Evolutionary conservation across 768 basidiomycete genomes (phyloP).

Genomic region (Russula lepida): DNA sequence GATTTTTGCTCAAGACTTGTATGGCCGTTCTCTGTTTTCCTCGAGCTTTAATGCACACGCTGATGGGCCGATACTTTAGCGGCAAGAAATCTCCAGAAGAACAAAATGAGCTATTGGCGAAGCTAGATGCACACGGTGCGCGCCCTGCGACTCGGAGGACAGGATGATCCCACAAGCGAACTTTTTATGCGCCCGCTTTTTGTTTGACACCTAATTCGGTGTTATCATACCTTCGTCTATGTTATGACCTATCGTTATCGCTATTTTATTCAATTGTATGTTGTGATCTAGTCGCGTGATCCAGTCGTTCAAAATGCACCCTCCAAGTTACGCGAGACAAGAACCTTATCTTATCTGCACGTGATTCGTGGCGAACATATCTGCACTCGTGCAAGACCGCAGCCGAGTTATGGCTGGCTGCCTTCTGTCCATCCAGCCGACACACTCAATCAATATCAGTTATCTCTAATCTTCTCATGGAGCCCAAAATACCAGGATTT

Average conservation of each 20-base stretch:
- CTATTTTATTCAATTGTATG: not conserved
- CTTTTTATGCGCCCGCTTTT: not conserved
- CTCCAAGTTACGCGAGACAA: too few relatives aligned
- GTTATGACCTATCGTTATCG: not conserved
- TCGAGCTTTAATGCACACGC: not conserved
- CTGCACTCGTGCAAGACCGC: too few relatives aligned
- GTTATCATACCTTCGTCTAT: not conserved
- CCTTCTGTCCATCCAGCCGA: not conserved
- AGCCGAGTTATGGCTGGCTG: too few relatives aligned
- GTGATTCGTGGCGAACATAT: not conserved
- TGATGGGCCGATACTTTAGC: slow-evolving; percentile 5
- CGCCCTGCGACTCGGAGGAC: not conserved
- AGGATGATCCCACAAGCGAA: not conserved
- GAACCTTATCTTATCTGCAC: not conserved
- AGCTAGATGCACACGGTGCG: slow-evolving; percentile 21
- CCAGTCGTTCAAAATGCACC: too few relatives aligned
- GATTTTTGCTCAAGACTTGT: slow-evolving; percentile 60
- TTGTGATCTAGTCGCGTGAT: too few relatives aligned
- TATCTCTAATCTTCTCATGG: not conserved
- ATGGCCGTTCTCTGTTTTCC: slow-evolving; percentile 24
- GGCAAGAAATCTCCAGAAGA: slow-evolving; percentile 22
- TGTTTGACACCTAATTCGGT: not conserved
- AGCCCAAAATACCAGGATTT: not conserved
- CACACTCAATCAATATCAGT: not conserved
- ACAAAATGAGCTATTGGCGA: slow-evolving; percentile 23